Base-by-base conservation (phyloP, 495 filamentous ascomycete species). In the Rhypophila decipiens region DNA sequence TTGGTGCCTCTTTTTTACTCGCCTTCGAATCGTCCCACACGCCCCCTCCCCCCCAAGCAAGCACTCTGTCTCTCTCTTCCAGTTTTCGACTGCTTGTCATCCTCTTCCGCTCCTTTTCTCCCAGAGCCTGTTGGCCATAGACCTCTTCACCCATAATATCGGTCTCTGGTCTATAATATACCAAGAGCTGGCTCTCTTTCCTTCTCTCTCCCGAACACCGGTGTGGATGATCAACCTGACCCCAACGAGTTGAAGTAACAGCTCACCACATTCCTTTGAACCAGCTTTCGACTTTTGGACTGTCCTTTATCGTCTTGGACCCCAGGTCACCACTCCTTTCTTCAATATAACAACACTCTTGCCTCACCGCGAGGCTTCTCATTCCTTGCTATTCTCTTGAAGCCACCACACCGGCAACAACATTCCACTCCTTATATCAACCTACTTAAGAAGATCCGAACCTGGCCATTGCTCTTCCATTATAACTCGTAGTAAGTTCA, bases 101-200 rank as follows among this genome's bases (percentile, higher is more conserved):
- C 54, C 58, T 61, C 59, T 51, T 56, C 53, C 69, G 48, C 64
- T 74, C 70, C 63, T 73, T 67, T 69, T 52, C 62, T 60, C 53
- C 36, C 49, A 52, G 34, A 29, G 44, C 34, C 21, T 12, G 44
- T 43, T 58, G 44, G 45, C 40, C 59, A 59, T 55, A 56, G 47
- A 45, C 47, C 31, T 49, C 48, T 35, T 38, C 39, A 12, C 48
- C 56, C 46, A 56, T 60, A 53, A 55, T 73, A 74, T 67, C 64
- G 65, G 59, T 61, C 61, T 67, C 64, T 63, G 65, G 64, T 72
- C 65, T 73, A 72, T 71, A 73, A 70, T 63, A 72, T 61, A 68
- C 67, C 69, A 66, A 69, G 67, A 74, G 67, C 68, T 71, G 70
- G 69, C 66, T 71, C 69, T 70, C 64, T 67, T 70, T 59, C 52